Base-by-base conservation (phyloP, 2,329 filamentous ascomycete species). In the Neocatenulostroma microsporum region DNA sequence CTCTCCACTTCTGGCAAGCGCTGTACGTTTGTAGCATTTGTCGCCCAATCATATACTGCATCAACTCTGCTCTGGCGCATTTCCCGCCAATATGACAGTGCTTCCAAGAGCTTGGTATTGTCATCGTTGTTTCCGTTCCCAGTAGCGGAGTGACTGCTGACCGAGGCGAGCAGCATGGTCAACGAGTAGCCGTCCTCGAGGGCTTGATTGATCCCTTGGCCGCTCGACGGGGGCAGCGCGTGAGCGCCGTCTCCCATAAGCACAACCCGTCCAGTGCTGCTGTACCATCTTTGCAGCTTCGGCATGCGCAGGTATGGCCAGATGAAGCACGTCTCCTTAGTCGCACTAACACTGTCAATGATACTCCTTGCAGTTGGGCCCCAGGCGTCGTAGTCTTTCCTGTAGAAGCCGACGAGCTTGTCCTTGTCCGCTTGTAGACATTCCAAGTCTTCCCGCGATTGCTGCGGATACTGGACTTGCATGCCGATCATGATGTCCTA, bases 171-270 rank as follows among this genome's bases (percentile, higher is more conserved):
- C 2, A 73, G 54, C 17, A 70, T 40, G 0, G 62, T 56, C 8
- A 75, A 55, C 1, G 65, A 60, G 42, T 72, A 66, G 0, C 62
- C 63, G 53, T 78, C 74, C 49, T 78, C 73, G 9, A 78, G 48
- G 0, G 70, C 73, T 51, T 76, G 73, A 3, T 66, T 69, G 0
- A 68, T 64, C 0, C 74, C 74, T 51, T 77, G 73, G 2, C 73
- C 72, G 10, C 10, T 20, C 12, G 15, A 69, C 0, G 74, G 65
- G 2, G 70, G 67, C 37, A 77, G 58, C 0, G 73, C 72, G 54
- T 78, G 73, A 1, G 72, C 73, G 2, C 72, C 72, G 51, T 78
- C 74, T 3, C 74, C 74, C 3, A 76, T 55, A 2, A 78, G 54
- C 4, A 78, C 60, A 2, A 74, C 62, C 0, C 69, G 60, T 8